Base-by-base conservation (phyloP, 805 yeast species). In the Candida pseudoglaebosa region DNA sequence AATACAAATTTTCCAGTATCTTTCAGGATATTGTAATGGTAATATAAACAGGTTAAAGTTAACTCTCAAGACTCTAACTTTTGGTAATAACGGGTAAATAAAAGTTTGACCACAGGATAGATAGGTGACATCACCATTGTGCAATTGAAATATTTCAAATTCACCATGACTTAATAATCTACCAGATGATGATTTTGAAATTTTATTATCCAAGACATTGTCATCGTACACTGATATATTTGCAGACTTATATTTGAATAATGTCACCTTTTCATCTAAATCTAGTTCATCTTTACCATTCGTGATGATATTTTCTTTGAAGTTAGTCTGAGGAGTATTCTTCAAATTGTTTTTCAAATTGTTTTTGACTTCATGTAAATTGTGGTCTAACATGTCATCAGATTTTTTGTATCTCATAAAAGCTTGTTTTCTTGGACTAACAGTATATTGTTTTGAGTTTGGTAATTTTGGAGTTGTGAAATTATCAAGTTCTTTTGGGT, bases 81-180 rank as follows among this genome's bases (percentile, higher is more conserved):
- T 75, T 3, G 88, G 86, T 37, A 86, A 61, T 10, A 86, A 73
- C 3, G 95, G 95, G 52, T 84, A 84, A 2, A 84, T 75, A 28
- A 86, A 75, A 4, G 78, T 67, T n/a, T 59, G 56, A 0, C 85
- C 89, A 59, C 88, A 82, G 9, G 78, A 74, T 29, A 82, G 52
- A 53, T 80, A 82, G 1, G 81, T 73, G 6, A 79, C 80, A 41
- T 65, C 70, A 14, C 78, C 75, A 42, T 72, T 73, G 47, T 75
- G 78, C 19, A 81, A 61, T 52, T 77, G 80, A 47, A 77, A 82
- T 1, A 82, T 62, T 48, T 78, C 78, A 37, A 82, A 68, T 32
- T 57, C 63, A 2, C 89, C 89, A 42, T 76, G 78, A 1, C 83
- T 79, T 20, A 82, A 50, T n/a, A 78, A 53, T 30, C 75, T 58